A percentile compares a stretch with the other conserved stretches of the same genome.
phyloP scores from a whole-genome alignment of 2,329 filamentous ascomycete genomes.

The Cercospora citrullina region DNA sequence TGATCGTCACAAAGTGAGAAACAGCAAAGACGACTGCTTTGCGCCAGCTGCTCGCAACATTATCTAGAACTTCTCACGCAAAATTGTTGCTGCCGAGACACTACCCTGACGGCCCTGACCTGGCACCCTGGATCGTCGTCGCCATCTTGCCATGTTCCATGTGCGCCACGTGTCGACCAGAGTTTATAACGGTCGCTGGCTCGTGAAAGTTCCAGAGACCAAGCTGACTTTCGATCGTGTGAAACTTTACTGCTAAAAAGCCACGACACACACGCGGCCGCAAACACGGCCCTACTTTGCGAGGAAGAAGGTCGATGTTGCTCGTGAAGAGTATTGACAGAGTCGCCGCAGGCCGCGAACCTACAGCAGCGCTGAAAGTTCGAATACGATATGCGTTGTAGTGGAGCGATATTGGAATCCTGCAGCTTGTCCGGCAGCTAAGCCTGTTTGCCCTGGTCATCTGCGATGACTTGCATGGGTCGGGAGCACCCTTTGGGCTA shows the following conservation, averaged over 20 bases:
- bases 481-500: background rate
- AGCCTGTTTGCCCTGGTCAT: background rate
- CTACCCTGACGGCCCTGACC: slow-evolving; percentile 16
- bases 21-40: background rate
- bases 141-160: background rate
- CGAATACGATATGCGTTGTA: slow-evolving; percentile 1
- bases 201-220: background rate
- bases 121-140: background rate
- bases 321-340: background rate
- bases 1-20: background rate
- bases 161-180: slow-evolving; percentile 7
- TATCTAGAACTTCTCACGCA: background rate
- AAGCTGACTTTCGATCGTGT: background rate
- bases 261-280: background rate
- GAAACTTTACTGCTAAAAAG: background rate
- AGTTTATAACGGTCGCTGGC: background rate
- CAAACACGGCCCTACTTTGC: background rate
- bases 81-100: background rate
- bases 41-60: background rate
- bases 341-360: background rate
- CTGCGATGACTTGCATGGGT: slow-evolving; percentile 7
- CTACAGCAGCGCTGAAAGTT: background rate
- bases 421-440: slow-evolving; percentile 2
- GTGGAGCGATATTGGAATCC: slow-evolving; percentile 6
- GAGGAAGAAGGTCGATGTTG: background rate